Evolutionary conservation across 2,329 filamentous ascomycete species (phyloP), one percentile per base, ranked within the genome.

Genomic region (Alternaria alternata): DNA sequence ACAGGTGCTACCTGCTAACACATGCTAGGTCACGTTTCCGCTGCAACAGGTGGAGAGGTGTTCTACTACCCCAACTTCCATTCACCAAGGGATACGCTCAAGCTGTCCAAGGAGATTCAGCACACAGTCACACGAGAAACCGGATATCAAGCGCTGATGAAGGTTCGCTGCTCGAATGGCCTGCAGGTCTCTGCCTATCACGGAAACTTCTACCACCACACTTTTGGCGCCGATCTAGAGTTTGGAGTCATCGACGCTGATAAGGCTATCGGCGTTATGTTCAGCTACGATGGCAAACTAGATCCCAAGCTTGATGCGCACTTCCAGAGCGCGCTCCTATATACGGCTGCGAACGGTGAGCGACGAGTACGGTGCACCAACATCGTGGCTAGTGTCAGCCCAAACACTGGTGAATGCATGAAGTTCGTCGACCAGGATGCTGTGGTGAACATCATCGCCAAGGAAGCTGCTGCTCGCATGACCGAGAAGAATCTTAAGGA

Each of bases 31-130:
- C 91, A 97, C 78, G 87, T 97, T 22, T 88, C 95, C 32, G 89
- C 93, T 42, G 89, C 91, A 30, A 96, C 93, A n/a, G 95, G 95
- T 59, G 95, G 95, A 64, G 95, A 99, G 78, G 92, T 90, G 0
- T 99, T 94, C 80, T 97, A 96, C 81, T 99, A 96, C 76, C 94
- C 95, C 46, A 99, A 98, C 78, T 99, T 97, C 81, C 89, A 97
- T 60, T 88, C 91, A 7, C 91, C 91, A 7, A 88, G 95, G 38
- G 95, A 99, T 78, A 88, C 90, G 43, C 85, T 92, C 57, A 96
- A 94, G 81, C 81, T 99, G 39, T 90, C 90, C 3, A 87, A 90
- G 48, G 95, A 99, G 81, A 88, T 99, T 65, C 88, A 89, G 67
- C 94, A 97, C 73, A 89, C 92, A 0, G 88, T 97, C 30, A 93